These are phyloP conservation scores for Tephrocybe sp. DNA, from an alignment of 768 basidiomycete species.

Conservation along the genomic window DNA sequence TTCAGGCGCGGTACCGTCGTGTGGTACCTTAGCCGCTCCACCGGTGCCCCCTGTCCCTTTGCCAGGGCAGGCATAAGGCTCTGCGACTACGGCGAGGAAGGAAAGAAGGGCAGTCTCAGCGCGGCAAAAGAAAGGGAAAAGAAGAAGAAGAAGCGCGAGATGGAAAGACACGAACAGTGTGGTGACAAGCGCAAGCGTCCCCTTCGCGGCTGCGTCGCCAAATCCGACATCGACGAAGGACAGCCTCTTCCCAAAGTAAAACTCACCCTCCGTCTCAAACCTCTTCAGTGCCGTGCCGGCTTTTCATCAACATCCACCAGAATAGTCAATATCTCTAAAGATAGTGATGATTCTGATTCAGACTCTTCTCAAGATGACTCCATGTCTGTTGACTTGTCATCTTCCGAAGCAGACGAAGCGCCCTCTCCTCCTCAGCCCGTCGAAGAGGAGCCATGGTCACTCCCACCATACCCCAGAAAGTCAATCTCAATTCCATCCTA, in stretches of 20 bases:
- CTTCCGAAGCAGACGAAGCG: slow-evolving; percentile 34
- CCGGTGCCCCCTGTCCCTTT: slow-evolving; percentile 78
- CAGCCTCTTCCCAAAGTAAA: slow-evolving; percentile 65
- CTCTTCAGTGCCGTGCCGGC: slow-evolving; percentile 30
- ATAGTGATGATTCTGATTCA: slow-evolving; percentile 32
- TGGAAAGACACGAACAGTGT: slow-evolving; percentile 29
- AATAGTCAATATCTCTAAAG: slow-evolving; percentile 42
- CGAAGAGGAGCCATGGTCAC: slow-evolving; percentile 45
- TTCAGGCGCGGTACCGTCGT: slow-evolving; percentile 79
- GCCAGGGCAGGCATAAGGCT: slow-evolving; percentile 70
- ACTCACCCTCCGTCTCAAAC: slow-evolving; percentile 65
- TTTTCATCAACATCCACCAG: slow-evolving; percentile 18
- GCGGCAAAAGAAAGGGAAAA: slow-evolving; percentile 25
- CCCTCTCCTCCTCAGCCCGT: slow-evolving; percentile 15
- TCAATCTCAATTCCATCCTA: slow-evolving; percentile 59
- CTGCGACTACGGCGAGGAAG: slow-evolving; percentile 62
- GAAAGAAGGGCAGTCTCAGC: slow-evolving; percentile 31
- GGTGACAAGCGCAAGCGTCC: slow-evolving; percentile 46
- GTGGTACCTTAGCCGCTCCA: slow-evolving; percentile 77
- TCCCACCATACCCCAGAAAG: slow-evolving; percentile 57
- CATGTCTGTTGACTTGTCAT: slow-evolving; percentile 45
- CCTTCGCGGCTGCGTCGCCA: slow-evolving; percentile 34
- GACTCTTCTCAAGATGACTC: slow-evolving; percentile 39
- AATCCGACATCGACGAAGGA: slow-evolving; percentile 38
- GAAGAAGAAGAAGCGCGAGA: slow-evolving; percentile 29